A percentile compares a stretch with the other conserved stretches of the same genome.
Conservation (phyloP, 2,329 filamentous ascomycete genomes). For the Arthrobotrys entomopaga region DNA sequence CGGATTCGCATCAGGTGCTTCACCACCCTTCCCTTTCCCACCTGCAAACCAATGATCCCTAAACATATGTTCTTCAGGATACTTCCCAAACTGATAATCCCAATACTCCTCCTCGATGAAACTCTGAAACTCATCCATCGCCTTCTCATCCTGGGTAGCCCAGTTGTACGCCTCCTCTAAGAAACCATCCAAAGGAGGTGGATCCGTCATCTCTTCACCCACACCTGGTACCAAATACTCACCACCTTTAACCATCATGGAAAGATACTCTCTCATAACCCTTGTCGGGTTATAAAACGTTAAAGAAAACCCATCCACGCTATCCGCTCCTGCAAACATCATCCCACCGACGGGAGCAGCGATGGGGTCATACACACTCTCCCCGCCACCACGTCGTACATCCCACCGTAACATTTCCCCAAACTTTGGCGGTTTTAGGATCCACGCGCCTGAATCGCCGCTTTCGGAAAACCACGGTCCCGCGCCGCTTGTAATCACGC, state of each 20-base stretch:
- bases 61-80: conserved; percentile 28
- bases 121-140: conserved; percentile 10
- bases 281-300: conserved; percentile 48
- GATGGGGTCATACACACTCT: conserved; percentile 15
- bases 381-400: conserved; percentile 18
- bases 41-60: conserved; percentile 17
- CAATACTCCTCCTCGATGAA: conserved; percentile 25
- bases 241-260: conserved; percentile 9
- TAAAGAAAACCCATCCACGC: conserved; percentile 45
- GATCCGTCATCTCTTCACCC: conserved; percentile 5
- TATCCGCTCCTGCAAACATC: conserved; percentile 50
- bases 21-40: conserved; percentile 11
- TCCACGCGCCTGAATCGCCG: conserved; percentile 44
- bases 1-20: not conserved
- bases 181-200: conserved; percentile 3
- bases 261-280: conserved; percentile 19
- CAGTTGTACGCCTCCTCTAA: conserved; percentile 30
- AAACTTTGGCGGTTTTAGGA: conserved; percentile 22
- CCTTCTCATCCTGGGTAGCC: conserved; percentile 14
- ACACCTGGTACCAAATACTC: conserved; percentile 26
- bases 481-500: conserved; percentile 24
- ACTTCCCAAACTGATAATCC: conserved; percentile 19
- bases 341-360: conserved; percentile 44
- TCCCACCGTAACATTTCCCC: conserved; percentile 49
- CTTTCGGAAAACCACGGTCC: conserved; percentile 43